These are phyloP conservation scores for Gyromitra esculenta DNA, from an alignment of 2,329 filamentous ascomycete species.

Conservation along the genomic window DNA sequence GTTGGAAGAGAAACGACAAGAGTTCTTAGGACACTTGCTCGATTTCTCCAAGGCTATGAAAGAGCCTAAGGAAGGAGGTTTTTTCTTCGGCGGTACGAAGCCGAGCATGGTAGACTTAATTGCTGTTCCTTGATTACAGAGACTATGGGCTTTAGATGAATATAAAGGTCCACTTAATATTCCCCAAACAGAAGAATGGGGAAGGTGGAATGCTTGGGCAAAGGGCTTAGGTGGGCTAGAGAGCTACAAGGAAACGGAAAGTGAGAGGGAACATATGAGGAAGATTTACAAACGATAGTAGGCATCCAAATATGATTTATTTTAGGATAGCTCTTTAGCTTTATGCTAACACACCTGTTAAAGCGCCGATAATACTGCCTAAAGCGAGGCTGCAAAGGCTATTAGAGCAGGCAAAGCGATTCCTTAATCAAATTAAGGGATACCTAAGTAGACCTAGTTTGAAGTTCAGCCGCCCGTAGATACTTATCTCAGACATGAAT, in stretches of 20 bases:
- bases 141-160: conserved; percentile 78
- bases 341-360: not conserved
- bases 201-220: conserved; percentile 72
- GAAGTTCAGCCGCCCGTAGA: not conserved
- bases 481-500: not conserved
- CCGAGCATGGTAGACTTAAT: conserved; percentile 76
- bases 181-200: conserved; percentile 66
- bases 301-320: conserved; percentile 5
- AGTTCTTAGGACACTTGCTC: conserved; percentile 70
- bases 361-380: conserved; percentile 70
- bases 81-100: conserved; percentile 69
- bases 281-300: conserved; percentile 72
- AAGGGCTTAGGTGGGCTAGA: conserved; percentile 68
- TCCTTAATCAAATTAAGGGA: conserved; percentile 63
- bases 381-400: conserved; percentile 70
- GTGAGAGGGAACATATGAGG: conserved; percentile 73
- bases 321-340: not conserved
- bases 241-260: conserved; percentile 75
- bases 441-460: conserved; percentile 3
- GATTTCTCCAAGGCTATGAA: conserved; percentile 67
- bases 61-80: conserved; percentile 72
- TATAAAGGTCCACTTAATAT: conserved; percentile 72
- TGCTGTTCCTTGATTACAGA: conserved; percentile 76
- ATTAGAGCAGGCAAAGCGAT: conserved; percentile 71
- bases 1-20: conserved; percentile 67